These are phyloP conservation scores for Adenanthera pavonina DNA, from an alignment of 306 rosid species.

Conservation along the genomic window DNA sequence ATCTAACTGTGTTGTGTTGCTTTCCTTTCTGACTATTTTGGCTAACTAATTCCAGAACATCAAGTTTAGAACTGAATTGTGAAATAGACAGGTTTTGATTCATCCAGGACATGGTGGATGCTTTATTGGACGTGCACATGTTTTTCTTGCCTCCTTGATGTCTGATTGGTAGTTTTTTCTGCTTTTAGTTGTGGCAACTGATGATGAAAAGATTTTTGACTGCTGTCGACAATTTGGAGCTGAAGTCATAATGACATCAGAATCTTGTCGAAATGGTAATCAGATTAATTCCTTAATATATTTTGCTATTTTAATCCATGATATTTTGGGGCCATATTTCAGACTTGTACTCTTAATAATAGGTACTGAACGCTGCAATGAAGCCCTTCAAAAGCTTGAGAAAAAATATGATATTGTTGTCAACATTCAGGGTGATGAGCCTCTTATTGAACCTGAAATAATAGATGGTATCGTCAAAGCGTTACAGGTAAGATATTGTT, in stretches of 20 bases:
- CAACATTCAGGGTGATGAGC: conserved; percentile 98
- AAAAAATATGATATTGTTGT: conserved; percentile 89
- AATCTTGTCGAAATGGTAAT: conserved; percentile 83
- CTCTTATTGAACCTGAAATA: conserved; percentile 92
- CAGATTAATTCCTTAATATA: conserved; percentile 18
- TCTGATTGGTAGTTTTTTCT: conserved; percentile 38
- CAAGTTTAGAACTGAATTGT: conserved; percentile 16
- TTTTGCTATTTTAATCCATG: conserved; percentile 16
- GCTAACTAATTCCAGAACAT: conserved; percentile 13
- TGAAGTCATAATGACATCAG: conserved; percentile 93
- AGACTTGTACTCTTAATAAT: conserved; percentile 23
- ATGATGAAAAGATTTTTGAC: conserved; percentile 82
- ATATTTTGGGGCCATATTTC: conserved; percentile 23
- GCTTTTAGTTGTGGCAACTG: conserved; percentile 90
- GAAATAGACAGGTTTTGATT: conserved; percentile 14
- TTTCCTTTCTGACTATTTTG: conserved; percentile 27
- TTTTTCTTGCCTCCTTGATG: conserved; percentile 30
- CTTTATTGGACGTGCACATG: neutral
- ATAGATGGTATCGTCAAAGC: conserved; percentile 92
- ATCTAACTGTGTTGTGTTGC: conserved; percentile 20
- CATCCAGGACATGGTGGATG: conserved; percentile 3
- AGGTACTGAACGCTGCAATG: conserved; percentile 97
- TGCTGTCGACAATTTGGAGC: conserved; percentile 94
- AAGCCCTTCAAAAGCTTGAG: conserved; percentile 85
- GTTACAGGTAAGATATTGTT: conserved; percentile 63